Percentiles rank a stretch among this genome's conserved stretches.
phyloP scores from a whole-genome alignment of 169 alveolate genomes.

The Eimeria praecox region DNA sequence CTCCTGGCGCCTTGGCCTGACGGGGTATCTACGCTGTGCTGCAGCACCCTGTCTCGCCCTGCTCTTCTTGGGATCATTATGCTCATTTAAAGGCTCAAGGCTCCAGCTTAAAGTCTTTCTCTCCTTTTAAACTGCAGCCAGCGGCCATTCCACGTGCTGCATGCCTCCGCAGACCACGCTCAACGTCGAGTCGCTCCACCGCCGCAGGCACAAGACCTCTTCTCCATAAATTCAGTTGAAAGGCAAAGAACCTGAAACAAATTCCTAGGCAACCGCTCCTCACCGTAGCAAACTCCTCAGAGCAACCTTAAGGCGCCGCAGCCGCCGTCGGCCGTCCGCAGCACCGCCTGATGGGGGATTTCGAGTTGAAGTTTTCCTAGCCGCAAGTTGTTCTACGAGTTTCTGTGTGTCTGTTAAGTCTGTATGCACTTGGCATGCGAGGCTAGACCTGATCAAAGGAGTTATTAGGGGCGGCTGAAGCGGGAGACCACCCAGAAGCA shows the following conservation, averaged over 20 bases:
- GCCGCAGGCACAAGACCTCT: conserved; percentile 1
- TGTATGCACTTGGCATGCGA: neutral
- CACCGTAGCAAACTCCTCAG: neutral
- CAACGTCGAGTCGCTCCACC: conserved; percentile 55
- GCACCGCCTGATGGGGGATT: neutral
- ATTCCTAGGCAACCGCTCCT: neutral
- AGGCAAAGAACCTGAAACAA: neutral
- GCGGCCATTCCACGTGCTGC: neutral
- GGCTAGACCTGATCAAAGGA: neutral
- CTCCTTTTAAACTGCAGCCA: neutral
- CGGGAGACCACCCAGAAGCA: neutral
- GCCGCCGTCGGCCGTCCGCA: neutral
- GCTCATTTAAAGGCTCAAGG: neutral
- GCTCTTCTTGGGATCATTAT: neutral
- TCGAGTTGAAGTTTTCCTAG: neutral
- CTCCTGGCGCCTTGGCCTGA: conserved; percentile 54
- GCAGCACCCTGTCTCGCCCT: conserved; percentile 62
- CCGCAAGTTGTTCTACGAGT: neutral
- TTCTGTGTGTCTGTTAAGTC: neutral
- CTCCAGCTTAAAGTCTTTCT: neutral
- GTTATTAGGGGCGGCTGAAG: neutral
- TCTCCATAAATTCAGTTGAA: neutral
- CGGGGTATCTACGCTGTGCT: conserved; percentile 22
- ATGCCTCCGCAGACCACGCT: neutral
- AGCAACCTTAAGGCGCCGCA: neutral